phyloP scores from a whole-genome alignment of 108 stramenopile species.

The Stephanodiscus minutulus region DNA sequence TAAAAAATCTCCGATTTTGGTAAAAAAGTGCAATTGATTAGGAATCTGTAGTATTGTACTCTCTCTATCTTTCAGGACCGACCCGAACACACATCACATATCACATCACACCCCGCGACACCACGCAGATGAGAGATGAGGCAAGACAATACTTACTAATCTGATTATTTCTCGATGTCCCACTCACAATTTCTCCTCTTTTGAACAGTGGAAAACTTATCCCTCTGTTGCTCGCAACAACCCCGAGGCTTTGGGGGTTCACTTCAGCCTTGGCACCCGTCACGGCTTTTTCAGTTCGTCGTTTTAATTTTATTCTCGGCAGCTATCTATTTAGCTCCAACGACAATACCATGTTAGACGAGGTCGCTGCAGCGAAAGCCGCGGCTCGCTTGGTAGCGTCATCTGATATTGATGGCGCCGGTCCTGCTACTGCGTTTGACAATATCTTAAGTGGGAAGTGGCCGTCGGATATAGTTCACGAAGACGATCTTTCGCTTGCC shows the following conservation, averaged over 20 bases:
- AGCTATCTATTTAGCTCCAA: conserved; percentile 5
- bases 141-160: not conserved
- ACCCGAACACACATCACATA: too few species aligned
- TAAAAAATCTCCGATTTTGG: too few species aligned
- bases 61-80: not conserved
- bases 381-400: conserved; percentile 40
- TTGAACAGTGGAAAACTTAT: conserved; percentile 22
- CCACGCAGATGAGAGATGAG: not conserved
- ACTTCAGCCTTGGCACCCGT: conserved; percentile 19
- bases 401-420: conserved; percentile 62
- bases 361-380: conserved; percentile 58
- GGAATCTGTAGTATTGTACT: too few species aligned
- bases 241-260: conserved; percentile 24
- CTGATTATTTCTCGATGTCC: not conserved
- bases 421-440: conserved; percentile 91
- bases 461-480: conserved; percentile 87
- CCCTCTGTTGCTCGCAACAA: conserved; percentile 24
- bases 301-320: not conserved
- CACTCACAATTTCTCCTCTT: not conserved
- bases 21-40: too few species aligned
- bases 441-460: conserved; percentile 88
- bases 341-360: conserved; percentile 40
- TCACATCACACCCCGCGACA: too few species aligned
- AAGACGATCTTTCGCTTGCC: conserved; percentile 90
- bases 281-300: conserved; percentile 6